Base-by-base conservation (phyloP, 2,329 filamentous ascomycete genomes). In the Colletotrichum chrysophilum region DNA sequence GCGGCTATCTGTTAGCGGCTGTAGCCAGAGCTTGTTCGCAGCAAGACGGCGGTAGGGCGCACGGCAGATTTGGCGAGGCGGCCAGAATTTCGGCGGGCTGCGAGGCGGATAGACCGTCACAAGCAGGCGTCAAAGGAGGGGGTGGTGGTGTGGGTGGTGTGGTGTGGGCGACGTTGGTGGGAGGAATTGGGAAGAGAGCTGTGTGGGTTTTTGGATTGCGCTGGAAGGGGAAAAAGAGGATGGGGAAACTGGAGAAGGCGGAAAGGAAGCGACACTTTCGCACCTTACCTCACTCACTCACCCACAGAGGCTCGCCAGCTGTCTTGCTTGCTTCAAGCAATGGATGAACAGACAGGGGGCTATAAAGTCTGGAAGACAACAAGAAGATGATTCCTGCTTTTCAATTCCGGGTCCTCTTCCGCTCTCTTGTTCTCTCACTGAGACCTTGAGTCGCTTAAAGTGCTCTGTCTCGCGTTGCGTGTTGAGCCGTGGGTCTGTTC, bases 161-260 rank as follows among this genome's bases (percentile, higher is more conserved):
- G 58, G 70, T 70, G 36, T 70, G 56, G 67, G 36, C 56, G 65
- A 75, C 38, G 65, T 55, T 60, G 61, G 73, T 70, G 65, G 66
- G 71, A 75, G 70, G 66, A 72, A 75, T 70, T 66, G 74, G 74
- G 66, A 18, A 66, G 58, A 74, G 66, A 70, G 62, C 69, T 68
- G 71, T 74, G 74, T 74, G 71, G 74, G 74, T 76, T 66, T 76
- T 76, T 66, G 71, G 60, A 62, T 73, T 75, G 70, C 73, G 70
- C 73, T 75, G 64, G 70, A 67, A 75, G 58, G 62, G 73, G 70
- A 68, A 75, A 71, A 73, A 65, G 58, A 75, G 65, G 62, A 75
- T 75, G 70, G 73, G 58, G 73, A 75, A 75, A 75, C 70, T 73
- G 58, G 70, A 74, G 70, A 72, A 73, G 62, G 64, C 64, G 64